Base-by-base conservation (phyloP, 164 flowering plant genomes). In the Annona squamosa region DNA sequence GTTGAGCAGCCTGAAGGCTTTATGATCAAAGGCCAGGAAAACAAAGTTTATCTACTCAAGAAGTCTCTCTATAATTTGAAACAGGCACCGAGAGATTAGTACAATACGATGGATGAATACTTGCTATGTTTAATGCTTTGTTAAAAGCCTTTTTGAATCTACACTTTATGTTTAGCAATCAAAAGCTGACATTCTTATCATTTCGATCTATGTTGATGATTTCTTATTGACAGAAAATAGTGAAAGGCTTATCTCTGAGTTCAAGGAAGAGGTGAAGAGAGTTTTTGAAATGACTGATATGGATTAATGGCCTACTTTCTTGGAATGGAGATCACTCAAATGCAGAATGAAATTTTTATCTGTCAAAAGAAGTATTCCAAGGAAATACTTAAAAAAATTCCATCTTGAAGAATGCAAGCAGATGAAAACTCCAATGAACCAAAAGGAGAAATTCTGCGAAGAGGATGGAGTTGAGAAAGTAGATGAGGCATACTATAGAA, bases 1-100 rank as follows among this genome's bases (percentile, higher is more conserved):
- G 18, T 71, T 57, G 47, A 41, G 1, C 65, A 71, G 61, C 48
- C 48, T 12, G 3, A 37, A 7, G 37, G 73, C 2, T 71, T 59
- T 71, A 47, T 56, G 12, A 12, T 37, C 6, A 12, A 71, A 43
- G 73, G 66, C 59, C 43, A 71, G 17, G 73, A 71, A 61, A 42
- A 59, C 2, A 59, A 71, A 16, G 73, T 59, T 2, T 71, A 44
- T 42, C 7, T 3, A 9, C 46, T 71, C 42, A 71, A 59, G 64
- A 71, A 61, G n/a, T 10, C 19, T 12, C 3, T 61, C 41, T 71
- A 71, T 5, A 48, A 66, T 46, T 37, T 61, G 41, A 71, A 71
- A 18, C 18, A 17, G 6, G 69, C 37, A 13, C n/a, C 66, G n/a
- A 3, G 37, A 64, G 46, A 64, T 41, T 70, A 47, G 72, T 70